phyloP scores from a whole-genome alignment of 176 grass and related monocot species.

The Hsuehochloa calcarea region DNA sequence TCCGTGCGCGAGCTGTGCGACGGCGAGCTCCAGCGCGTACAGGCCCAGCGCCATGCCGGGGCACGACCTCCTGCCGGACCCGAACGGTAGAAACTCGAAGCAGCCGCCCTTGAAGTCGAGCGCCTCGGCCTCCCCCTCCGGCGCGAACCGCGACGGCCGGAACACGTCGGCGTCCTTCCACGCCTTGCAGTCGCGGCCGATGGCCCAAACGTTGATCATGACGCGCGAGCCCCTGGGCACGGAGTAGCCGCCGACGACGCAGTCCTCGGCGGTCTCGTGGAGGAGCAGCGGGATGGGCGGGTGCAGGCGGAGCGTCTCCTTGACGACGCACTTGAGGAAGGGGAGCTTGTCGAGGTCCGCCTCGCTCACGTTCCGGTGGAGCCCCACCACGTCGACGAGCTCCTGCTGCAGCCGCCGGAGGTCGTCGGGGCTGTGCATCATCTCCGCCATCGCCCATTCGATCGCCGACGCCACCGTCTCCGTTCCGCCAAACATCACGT shows the following conservation, averaged over 20 bases:
- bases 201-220: slow-evolving; percentile 92
- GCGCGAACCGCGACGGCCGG: slow-evolving; percentile 54
- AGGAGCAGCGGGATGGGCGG: slow-evolving; percentile 90
- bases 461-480: slow-evolving; percentile 93
- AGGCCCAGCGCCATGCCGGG: slow-evolving; percentile 71
- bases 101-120: slow-evolving; percentile 87
- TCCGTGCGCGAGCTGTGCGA: slow-evolving; percentile 69
- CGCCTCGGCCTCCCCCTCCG: slow-evolving; percentile 27
- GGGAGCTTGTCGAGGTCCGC: slow-evolving; percentile 80
- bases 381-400: slow-evolving; percentile 51
- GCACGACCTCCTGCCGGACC: slow-evolving; percentile 76
- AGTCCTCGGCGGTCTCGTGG: slow-evolving; percentile 78
- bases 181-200: slow-evolving; percentile 56
- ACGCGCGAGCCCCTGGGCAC: slow-evolving; percentile 58
- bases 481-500: slow-evolving; percentile 97
- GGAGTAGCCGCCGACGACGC: slow-evolving; percentile 63
- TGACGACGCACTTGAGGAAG: slow-evolving; percentile 76
- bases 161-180: slow-evolving; percentile 78
- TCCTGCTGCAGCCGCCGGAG: slow-evolving; percentile 68
- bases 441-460: slow-evolving; percentile 92
- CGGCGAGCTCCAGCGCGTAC: slow-evolving; percentile 58
- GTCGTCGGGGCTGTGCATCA: slow-evolving; percentile 78
- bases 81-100: slow-evolving; percentile 92
- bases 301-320: slow-evolving; percentile 95
- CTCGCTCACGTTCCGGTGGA: slow-evolving; percentile 59